Percentiles rank a stretch among this genome's conserved stretches.
These are phyloP conservation scores for Phoma sp. DNA, from an alignment of 2,329 filamentous ascomycete species.

Conservation along the genomic window DNA sequence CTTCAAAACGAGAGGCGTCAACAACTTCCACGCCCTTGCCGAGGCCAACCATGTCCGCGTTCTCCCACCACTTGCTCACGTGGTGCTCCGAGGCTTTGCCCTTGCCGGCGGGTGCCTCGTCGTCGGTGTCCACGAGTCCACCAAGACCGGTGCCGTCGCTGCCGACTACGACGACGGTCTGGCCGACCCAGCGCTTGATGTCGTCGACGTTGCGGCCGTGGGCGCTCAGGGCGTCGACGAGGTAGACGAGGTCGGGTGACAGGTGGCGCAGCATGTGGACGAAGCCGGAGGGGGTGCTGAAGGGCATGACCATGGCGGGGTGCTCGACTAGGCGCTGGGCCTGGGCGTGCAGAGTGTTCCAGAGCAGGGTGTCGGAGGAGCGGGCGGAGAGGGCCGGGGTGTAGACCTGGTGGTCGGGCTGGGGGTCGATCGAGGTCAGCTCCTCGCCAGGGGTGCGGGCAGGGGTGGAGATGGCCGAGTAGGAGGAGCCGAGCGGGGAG, in stretches of 20 bases:
- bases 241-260: conserved; percentile 83
- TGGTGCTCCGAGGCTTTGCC: conserved; percentile 38
- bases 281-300: conserved; percentile 82
- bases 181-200: conserved; percentile 65
- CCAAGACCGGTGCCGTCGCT: conserved; percentile 52
- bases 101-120: conserved; percentile 55
- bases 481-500: conserved; percentile 77
- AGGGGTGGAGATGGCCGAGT: conserved; percentile 79
- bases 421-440: conserved; percentile 50
- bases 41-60: conserved; percentile 79
- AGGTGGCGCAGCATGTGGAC: conserved; percentile 87
- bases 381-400: conserved; percentile 45
- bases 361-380: conserved; percentile 60
- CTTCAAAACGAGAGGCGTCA: conserved; percentile 78
- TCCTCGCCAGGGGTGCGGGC: conserved; percentile 72
- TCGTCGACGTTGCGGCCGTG: conserved; percentile 77
- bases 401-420: conserved; percentile 50
- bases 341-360: conserved; percentile 81
- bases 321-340: conserved; percentile 81
- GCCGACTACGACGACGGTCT: conserved; percentile 66
- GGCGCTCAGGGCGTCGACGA: conserved; percentile 82
- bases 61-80: conserved; percentile 74
- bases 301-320: conserved; percentile 85
- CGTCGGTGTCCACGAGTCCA: conserved; percentile 65
- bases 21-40: conserved; percentile 89